These are phyloP conservation scores for Perkinsela sp. DNA, from an alignment of 208 protist genomes.

Conservation along the genomic window DNA sequence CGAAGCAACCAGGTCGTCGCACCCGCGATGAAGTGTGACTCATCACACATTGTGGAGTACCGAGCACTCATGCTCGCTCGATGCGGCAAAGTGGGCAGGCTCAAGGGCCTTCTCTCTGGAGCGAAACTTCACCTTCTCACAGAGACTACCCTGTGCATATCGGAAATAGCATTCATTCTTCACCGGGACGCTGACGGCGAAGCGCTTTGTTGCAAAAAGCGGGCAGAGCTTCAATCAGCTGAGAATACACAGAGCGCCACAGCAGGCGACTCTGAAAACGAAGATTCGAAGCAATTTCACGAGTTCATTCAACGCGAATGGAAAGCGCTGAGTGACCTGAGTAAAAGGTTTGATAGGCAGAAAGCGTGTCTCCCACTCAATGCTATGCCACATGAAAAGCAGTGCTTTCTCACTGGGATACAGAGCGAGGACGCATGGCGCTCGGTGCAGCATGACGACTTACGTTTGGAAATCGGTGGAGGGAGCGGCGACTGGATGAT, in stretches of 20 bases:
- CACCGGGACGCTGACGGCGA: not conserved
- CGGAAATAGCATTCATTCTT: not conserved
- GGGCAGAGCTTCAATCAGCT: not conserved
- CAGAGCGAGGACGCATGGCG: not conserved
- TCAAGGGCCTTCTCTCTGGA: not conserved
- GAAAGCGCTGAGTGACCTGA: not conserved
- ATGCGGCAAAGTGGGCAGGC: not conserved
- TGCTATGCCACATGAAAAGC: not conserved
- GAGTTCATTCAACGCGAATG: not conserved
- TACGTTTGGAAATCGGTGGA: not conserved
- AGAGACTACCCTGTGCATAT: not conserved
- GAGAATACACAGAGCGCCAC: not conserved
- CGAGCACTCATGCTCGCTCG: not conserved
- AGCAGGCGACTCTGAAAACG: not conserved
- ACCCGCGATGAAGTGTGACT: not conserved
- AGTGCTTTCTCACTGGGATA: not conserved
- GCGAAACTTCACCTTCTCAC: not conserved
- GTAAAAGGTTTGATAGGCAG: not conserved
- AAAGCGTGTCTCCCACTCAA: not conserved
- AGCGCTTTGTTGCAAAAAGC: not conserved
- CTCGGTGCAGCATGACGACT: not conserved
- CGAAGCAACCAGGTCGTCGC: not conserved
- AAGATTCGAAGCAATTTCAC: not conserved
- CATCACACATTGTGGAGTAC: not conserved
- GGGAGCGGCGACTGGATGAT: not conserved